Percentiles rank a stretch among this genome's conserved stretches.
These are phyloP conservation scores for Leishmania guyanensis DNA, from an alignment of 208 protist genomes.

Conservation along the genomic window DNA sequence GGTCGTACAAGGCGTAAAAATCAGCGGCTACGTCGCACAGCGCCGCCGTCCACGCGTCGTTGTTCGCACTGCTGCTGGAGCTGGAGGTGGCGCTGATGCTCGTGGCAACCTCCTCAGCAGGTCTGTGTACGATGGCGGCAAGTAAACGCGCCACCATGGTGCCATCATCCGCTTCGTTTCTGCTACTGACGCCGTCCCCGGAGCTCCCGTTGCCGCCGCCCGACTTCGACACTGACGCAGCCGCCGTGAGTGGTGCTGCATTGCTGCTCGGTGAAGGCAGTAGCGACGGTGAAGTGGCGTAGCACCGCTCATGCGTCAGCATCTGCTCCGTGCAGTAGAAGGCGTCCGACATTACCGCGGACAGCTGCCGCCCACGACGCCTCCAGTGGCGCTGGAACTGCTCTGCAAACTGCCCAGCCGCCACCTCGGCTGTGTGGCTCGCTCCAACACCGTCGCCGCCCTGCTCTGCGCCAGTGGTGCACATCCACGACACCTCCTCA, in stretches of 20 bases:
- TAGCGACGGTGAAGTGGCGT: background rate
- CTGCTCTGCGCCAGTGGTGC: conserved; percentile 1
- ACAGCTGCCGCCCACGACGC: conserved; percentile 2
- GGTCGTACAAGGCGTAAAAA: conserved; percentile 59
- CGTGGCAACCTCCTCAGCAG: background rate
- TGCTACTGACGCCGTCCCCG: background rate
- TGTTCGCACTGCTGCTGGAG: background rate
- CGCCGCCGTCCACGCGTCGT: background rate
- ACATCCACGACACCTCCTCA: conserved; percentile 20
- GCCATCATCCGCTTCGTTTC: background rate
- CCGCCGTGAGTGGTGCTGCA: background rate
- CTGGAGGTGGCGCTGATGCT: background rate
- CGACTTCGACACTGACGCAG: background rate
- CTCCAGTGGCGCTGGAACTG: conserved; percentile 5
- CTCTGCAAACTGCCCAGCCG: background rate
- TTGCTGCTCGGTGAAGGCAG: background rate
- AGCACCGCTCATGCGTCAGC: background rate
- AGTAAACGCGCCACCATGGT: background rate
- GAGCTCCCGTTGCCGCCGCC: background rate
- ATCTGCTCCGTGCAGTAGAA: background rate
- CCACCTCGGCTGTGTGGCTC: conserved; percentile 1
- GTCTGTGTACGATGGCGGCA: background rate
- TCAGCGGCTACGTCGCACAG: conserved; percentile 21
- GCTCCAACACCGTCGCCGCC: conserved; percentile 7
- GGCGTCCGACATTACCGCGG: background rate